Conservation (phyloP, 768 basidiomycete genomes). For the Leccinum imitatum region DNA sequence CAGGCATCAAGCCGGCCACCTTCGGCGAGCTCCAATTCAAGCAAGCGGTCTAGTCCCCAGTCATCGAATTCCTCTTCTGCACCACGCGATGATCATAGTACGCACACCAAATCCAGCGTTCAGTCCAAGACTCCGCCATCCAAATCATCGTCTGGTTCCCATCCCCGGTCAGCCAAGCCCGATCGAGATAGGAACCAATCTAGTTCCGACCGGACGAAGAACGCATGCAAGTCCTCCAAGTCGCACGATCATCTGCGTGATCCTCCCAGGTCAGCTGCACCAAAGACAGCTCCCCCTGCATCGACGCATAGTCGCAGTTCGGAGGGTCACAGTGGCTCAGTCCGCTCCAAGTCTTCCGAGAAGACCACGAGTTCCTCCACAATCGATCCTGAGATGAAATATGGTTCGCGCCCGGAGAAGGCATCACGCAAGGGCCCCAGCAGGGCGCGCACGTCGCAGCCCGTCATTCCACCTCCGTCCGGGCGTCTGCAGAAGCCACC, state of each 20-base stretch:
- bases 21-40: slow-evolving; percentile 32
- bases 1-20: slow-evolving; percentile 32
- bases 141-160: slow-evolving; percentile 15
- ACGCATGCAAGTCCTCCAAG: slow-evolving; percentile 17
- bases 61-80: slow-evolving; percentile 13
- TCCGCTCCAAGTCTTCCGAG: slow-evolving; percentile 15
- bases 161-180: slow-evolving; percentile 16
- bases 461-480: slow-evolving; percentile 32
- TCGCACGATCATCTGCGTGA: slow-evolving; percentile 25
- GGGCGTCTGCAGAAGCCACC: slow-evolving; percentile 20
- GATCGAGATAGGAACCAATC: slow-evolving; percentile 12
- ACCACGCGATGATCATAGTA: slow-evolving; percentile 13
- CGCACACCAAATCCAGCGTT: slow-evolving; percentile 11
- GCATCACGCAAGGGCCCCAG: slow-evolving; percentile 11
- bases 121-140: slow-evolving; percentile 15
- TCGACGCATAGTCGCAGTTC: slow-evolving; percentile 17
- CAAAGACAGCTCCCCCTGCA: slow-evolving; percentile 6
- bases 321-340: slow-evolving; percentile 9
- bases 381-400: slow-evolving; percentile 3
- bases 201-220: slow-evolving; percentile 22
- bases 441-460: slow-evolving; percentile 22
- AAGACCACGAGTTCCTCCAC: slow-evolving; percentile 10
- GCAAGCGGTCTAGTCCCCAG: slow-evolving; percentile 18
- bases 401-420: slow-evolving; percentile 12
- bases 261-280: slow-evolving; percentile 15